phyloP scores from a whole-genome alignment of 495 filamentous ascomycete genomes.

The Penicillium psychrofluorescens region DNA sequence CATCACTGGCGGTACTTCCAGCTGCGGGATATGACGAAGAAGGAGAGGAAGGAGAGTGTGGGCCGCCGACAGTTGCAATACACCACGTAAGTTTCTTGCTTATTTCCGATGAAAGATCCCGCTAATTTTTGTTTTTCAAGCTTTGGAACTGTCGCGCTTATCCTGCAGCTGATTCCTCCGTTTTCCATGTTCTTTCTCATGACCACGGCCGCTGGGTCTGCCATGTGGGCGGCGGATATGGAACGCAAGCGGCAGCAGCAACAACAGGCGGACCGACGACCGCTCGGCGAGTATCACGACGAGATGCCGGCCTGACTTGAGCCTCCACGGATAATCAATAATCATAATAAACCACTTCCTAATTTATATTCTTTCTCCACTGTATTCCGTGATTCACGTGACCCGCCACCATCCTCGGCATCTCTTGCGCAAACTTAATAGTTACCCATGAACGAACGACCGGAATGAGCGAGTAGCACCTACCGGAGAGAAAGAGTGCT shows the following conservation, averaged over 20 bases:
- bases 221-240: slow-evolving; percentile 54
- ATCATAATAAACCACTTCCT: too few relatives aligned
- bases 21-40: slow-evolving; percentile 48
- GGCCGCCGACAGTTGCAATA: slow-evolving; percentile 48
- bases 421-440: too few relatives aligned
- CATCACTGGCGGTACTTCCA: slow-evolving; percentile 64
- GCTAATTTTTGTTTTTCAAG: slow-evolving; percentile 17
- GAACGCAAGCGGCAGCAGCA: slow-evolving; percentile 40
- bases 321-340: background rate
- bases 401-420: background rate
- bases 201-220: slow-evolving; percentile 56
- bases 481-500: too few relatives aligned
- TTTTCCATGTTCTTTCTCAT: slow-evolving; percentile 62
- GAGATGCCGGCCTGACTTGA: slow-evolving; percentile 15
- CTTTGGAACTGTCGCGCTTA: slow-evolving; percentile 53
- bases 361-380: background rate
- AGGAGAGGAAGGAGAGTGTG: slow-evolving; percentile 49
- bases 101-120: background rate
- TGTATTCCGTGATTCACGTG: slow-evolving; percentile 3
- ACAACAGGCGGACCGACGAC: slow-evolving; percentile 14
- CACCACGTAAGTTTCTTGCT: slow-evolving; percentile 44
- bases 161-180: slow-evolving; percentile 55
- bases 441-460: too few relatives aligned
- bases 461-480: too few relatives aligned
- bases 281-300: slow-evolving; percentile 27